Evolutionary conservation across 306 rosid genomes (phyloP), one percentile per base, ranked within the genome.

Genomic region (Adenanthera pavonina): DNA sequence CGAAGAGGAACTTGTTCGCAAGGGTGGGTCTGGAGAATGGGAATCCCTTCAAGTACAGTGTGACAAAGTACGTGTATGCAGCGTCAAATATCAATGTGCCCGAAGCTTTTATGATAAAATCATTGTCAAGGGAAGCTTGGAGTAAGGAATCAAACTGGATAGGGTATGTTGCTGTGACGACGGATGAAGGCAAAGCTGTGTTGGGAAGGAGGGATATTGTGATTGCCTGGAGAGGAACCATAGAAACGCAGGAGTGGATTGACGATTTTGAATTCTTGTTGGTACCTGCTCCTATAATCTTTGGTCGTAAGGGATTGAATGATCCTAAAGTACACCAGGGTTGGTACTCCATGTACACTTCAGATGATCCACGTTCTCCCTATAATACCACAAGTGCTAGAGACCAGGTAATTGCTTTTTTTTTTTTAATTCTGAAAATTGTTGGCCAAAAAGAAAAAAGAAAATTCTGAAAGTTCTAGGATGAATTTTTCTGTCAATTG

Each of bases 181-280:
- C 90, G 1, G 97, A 94, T 43, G 92, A 87, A 85, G 94, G 89
- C 44, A 89, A 87, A 70, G 90, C 66, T 0, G 78, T 64, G 17
- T 64, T 92, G 47, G 98, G 97, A 17, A 89, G 97, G 72, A 90
- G 98, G 44, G 98, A 94, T 80, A 88, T 92, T 47, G 95, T 94
- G 66, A 66, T 92, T 82, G 91, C 95, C 0, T 69, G 74, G 74
- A 69, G 74, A 69, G 74, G 74, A 19, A 69, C 74, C 4, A 20
- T 43, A 3, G 77, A 59, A 49, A 78, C 85, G 4, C 33, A 89
- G 46, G 98, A 94, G 61, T 94, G 98, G 98, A 71, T 88, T 40
- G 78, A 87, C 34, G 89, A 92, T 71, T 74, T 92, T 0, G 73
- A 89, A 36, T 87, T 94, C 35, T 2, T 1, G 34, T 12, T 70